Evolutionary conservation across 2,329 filamentous ascomycete genomes (phyloP), one percentile per base, ranked within the genome.

Genomic region (Alternaria dauci): DNA sequence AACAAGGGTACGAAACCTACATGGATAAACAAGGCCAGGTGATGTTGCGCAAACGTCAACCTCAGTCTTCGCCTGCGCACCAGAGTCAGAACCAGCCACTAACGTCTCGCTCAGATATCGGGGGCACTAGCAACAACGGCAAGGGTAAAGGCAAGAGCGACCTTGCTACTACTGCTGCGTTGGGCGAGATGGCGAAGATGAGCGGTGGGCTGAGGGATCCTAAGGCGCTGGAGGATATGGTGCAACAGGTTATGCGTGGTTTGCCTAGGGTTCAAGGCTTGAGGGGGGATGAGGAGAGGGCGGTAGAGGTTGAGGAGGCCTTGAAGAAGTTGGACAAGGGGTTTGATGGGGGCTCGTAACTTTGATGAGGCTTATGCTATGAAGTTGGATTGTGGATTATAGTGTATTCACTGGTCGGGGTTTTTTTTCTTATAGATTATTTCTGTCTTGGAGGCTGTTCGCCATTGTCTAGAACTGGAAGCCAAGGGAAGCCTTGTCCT

Each of bases 1-100:
- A 81, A 47, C 80, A 82, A 61, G 81, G 81, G 4, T 83, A 83
- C 58, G 82, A 84, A 67, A 83, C 82, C 1, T 83, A 83, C 60
- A 82, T 83, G 80, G 82, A 84, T 48, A 71, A 69, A 32, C 80
- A 81, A 59, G 82, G 82, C 6, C 81, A 83, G 58, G 81, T 83
- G n/a, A 79, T 82, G 56, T 67, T 84, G 34, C 64, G 81, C 5
- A 77, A 81, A 44, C 79, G 82, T 55, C 81, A 78, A 46, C 47
- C 59, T 30, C 62, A 62, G 26, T 25, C 46, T 28, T 51, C 42
- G 32, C 30, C 28, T 30, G 28, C 28, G 43, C 26, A 47, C 32
- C 46, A 34, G 20, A 50, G 23, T 50, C 46, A 50, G 46, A 50
- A 61, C n/a, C 50, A 47, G 36, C 52, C 60, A 47, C 26, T 58